phyloP scores from a whole-genome alignment of 176 grass and related monocot genomes.

The Carex pumila region DNA sequence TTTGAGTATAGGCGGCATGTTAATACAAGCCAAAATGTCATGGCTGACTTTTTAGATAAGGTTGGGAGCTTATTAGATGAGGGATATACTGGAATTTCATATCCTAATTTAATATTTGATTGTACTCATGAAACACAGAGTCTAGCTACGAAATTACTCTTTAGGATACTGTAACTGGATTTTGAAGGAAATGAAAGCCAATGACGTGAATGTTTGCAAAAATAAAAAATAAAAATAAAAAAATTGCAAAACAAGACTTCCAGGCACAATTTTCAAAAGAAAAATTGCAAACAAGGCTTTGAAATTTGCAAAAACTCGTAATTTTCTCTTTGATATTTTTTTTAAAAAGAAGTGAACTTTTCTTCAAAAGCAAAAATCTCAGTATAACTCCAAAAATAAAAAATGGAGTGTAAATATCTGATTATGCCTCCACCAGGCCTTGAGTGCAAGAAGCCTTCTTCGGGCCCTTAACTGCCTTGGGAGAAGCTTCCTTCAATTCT shows the following conservation, averaged over 20 bases:
- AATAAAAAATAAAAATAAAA: too few species aligned
- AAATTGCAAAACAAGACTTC: not conserved
- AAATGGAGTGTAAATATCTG: not conserved
- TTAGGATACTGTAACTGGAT: too few species aligned
- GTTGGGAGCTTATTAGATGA: too few species aligned
- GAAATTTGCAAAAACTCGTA: not conserved
- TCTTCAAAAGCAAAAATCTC: not conserved
- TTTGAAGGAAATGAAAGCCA: too few species aligned
- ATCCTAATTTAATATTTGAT: too few species aligned
- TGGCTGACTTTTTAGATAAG: too few species aligned
- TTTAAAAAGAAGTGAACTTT: not conserved
- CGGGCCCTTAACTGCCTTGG: conserved; percentile 42
- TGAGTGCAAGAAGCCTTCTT: conserved; percentile 46
- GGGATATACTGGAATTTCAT: too few species aligned
- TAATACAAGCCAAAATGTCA: too few species aligned
- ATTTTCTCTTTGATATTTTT: not conserved
- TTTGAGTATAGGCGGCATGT: too few species aligned
- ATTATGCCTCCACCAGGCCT: conserved; percentile 75
- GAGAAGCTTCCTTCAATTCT: conserved; percentile 23
- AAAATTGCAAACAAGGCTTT: not conserved
- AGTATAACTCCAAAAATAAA: not conserved
- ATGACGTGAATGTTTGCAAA: too few species aligned
- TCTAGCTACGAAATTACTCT: too few species aligned
- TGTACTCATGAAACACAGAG: too few species aligned
- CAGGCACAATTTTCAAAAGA: not conserved